A percentile compares a stretch with the other conserved stretches of the same genome.
phyloP scores from a whole-genome alignment of 768 basidiomycete genomes.

The Ramaria rubella region DNA sequence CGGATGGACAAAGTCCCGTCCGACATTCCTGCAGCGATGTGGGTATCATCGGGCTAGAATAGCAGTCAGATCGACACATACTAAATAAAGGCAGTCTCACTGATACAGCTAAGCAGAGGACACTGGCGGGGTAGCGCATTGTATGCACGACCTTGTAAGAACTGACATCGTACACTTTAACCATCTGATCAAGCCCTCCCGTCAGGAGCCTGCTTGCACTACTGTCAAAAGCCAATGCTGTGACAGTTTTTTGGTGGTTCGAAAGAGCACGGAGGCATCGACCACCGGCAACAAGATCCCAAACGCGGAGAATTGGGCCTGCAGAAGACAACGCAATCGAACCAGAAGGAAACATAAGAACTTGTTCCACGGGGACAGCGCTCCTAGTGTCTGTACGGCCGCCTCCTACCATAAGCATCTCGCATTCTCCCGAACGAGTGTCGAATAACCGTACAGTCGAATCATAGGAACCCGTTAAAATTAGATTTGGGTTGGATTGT shows the following conservation, averaged over 20 bases:
- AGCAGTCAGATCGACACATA: conserved; percentile 1
- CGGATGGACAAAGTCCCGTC: conserved; percentile 98
- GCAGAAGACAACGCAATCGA: conserved; percentile 80
- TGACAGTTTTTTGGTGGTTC: conserved; percentile 98
- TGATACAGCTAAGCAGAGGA: conserved; percentile 86
- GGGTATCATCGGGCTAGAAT: conserved; percentile 86
- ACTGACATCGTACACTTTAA: conserved; percentile 95
- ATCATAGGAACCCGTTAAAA: conserved; percentile 95
- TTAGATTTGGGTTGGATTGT: conserved; percentile 69
- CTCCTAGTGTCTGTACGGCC: conserved; percentile 24
- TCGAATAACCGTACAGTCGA: conserved; percentile 86
- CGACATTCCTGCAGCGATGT: conserved; percentile 95
- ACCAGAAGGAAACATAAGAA: conserved; percentile 86
- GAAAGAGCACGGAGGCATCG: conserved; percentile 86
- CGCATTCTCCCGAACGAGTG: conserved; percentile 71
- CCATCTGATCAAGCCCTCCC: conserved; percentile 93
- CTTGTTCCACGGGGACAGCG: conserved; percentile 79
- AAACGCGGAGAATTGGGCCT: conserved; percentile 87
- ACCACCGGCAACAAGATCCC: conserved; percentile 91
- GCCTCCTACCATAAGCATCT: conserved; percentile 66
- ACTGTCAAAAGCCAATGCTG: conserved; percentile 75
- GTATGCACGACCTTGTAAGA: conserved; percentile 95
- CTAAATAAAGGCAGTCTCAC: conserved; percentile 40
- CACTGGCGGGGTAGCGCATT: conserved; percentile 93
- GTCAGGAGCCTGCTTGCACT: conserved; percentile 75